Base-by-base conservation (phyloP, 352 stramenopile genomes). In the Globisporangium cederbergense region DNA sequence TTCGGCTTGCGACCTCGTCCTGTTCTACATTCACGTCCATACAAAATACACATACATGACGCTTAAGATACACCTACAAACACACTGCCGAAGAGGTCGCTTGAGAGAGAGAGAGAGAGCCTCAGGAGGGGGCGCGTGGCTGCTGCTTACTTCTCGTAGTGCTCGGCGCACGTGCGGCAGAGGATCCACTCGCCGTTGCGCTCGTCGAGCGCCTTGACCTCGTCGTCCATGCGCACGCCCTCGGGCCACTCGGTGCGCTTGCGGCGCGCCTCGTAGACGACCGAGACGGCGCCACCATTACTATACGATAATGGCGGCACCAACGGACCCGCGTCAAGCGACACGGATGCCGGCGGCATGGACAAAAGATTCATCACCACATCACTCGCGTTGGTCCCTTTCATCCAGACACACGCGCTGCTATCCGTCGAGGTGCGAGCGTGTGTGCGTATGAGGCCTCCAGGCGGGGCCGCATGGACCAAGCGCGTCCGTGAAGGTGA, bases 151-250 rank as follows among this genome's bases (percentile, higher is more conserved):
- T 66, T 76, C 49, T 82, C 71, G 53, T 81, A 90, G 58, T 84
- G 68, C n/a, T 77, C 71, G 1, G 78, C 70, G 57, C 81, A 90
- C 10, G 78, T 87, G 52, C 71, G 75, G 43, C 81, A 90, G 36
- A 90, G 55, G n/a, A 90, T 74, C 81, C 81, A 90, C 60, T 88
- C 74, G 68, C 81, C 81, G 50, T 79, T 79, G 25, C 72, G 62
- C 51, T 87, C 78, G 60, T 90, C 78, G 4, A 88, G 52, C 53
- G 75, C 76, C 60, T 82, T 74, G 28, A 88, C 62, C 60, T 88
- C 75, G 47, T 68, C 53, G 67, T 90, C 78, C 58, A 73, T 42
- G 9, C 75, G 78, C 60, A 90, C 74, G 58, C 64, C 74, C 18
- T 83, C 77, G 40, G 78, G 68, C 81, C 81, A 90, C 64, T 78